A percentile compares a stretch with the other conserved stretches of the same genome.
Evolutionary conservation across 2,329 filamentous ascomycete species (phyloP).

Genomic region (Periglandula ipomoeae): DNA sequence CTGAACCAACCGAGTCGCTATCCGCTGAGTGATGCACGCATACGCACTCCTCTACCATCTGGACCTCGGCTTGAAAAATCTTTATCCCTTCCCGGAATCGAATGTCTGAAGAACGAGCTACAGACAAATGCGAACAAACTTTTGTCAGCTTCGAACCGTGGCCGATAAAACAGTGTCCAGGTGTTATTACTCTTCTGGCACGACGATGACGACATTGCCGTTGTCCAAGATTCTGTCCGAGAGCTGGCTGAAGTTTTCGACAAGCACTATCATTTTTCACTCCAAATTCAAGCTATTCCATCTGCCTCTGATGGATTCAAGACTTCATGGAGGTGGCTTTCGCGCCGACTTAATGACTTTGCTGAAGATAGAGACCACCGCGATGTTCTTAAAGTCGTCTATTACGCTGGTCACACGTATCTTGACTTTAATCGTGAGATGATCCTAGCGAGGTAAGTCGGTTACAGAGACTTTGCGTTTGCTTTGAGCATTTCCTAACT

Average conservation of each 20-base stretch:
- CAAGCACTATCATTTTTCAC: conserved; percentile 42
- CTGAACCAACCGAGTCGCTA: conserved; percentile 28
- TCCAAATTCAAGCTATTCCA: conserved; percentile 41
- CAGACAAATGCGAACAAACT: conserved; percentile 41
- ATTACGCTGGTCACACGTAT: conserved; percentile 47
- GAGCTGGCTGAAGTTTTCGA: conserved; percentile 43
- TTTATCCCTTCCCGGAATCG: conserved; percentile 38
- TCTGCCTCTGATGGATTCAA: conserved; percentile 35
- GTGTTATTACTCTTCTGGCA: conserved; percentile 48
- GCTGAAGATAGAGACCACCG: conserved; percentile 43
- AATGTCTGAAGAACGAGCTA: conserved; percentile 42
- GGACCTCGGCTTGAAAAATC: conserved; percentile 46
- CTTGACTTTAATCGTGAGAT: conserved; percentile 47
- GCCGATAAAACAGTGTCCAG: conserved; percentile 43
- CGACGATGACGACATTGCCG: conserved; percentile 37
- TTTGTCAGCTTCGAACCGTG: conserved; percentile 39
- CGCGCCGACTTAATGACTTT: conserved; percentile 41
- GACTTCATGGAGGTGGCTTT: conserved; percentile 45
- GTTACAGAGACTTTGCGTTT: background rate
- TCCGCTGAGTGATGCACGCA: conserved; percentile 36
- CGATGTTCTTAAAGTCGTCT: conserved; percentile 49
- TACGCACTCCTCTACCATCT: conserved; percentile 47
- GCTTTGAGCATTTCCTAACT: background rate
- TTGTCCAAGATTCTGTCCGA: conserved; percentile 31
- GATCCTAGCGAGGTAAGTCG: conserved; percentile 45